phyloP scores from a whole-genome alignment of 768 basidiomycete genomes.

The Lactarius indigo region DNA sequence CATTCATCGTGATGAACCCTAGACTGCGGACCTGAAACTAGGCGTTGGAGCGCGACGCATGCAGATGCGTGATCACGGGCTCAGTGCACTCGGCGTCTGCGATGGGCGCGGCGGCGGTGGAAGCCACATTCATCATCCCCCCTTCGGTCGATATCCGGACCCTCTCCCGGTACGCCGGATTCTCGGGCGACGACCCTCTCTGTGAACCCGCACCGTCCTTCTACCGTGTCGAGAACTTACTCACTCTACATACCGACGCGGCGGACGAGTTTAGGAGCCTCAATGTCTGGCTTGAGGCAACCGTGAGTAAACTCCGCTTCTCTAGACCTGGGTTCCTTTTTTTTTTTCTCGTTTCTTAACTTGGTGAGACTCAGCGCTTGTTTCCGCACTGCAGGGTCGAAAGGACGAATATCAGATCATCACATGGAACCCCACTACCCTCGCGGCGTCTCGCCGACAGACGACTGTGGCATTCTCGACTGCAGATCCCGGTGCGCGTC shows the following conservation, averaged over 20 bases:
- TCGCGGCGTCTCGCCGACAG: not conserved
- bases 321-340: not conserved
- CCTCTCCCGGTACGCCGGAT: slow-evolving; percentile 17
- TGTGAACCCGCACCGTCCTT: slow-evolving; percentile 5
- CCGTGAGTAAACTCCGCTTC: slow-evolving; percentile 25
- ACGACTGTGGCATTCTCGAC: slow-evolving; percentile 32
- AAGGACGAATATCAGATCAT: slow-evolving; percentile 9
- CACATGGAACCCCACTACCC: slow-evolving; percentile 14
- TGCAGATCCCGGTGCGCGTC: slow-evolving; percentile 27
- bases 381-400: not conserved
- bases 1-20: not conserved
- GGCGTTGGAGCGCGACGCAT: slow-evolving; percentile 17
- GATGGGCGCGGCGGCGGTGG: not conserved
- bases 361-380: not conserved
- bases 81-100: not conserved
- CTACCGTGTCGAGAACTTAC: slow-evolving; percentile 17
- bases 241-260: slow-evolving; percentile 8
- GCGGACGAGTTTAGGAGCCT: slow-evolving; percentile 32
- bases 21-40: not conserved
- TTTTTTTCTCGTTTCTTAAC: not conserved
- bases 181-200: slow-evolving; percentile 14
- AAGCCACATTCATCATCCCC: slow-evolving; percentile 12
- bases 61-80: slow-evolving; percentile 16
- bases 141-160: slow-evolving; percentile 14
- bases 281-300: slow-evolving; percentile 34